Evolutionary conservation across 2,329 filamentous ascomycete genomes (phyloP).

Genomic region (Trichophaea hybrida): DNA sequence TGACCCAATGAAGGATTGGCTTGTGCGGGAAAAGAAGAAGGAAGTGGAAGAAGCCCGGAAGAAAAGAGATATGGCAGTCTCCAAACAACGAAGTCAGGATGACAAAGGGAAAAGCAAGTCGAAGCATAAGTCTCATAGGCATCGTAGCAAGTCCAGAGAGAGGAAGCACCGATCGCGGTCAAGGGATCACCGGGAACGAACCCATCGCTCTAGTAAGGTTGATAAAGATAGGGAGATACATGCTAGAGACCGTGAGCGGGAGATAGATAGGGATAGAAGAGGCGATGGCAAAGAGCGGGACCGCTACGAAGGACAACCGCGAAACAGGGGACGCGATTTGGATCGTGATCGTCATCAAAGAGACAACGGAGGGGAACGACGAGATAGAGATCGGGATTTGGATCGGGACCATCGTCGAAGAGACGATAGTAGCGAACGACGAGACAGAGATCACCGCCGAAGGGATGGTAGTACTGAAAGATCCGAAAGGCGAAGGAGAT

Average conservation of each 20-base stretch:
- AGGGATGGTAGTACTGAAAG: not conserved
- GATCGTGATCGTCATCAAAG: not conserved
- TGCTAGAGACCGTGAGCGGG: not conserved
- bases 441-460: not conserved
- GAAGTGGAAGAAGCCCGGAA: constrained; percentile 59
- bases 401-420: not conserved
- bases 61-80: constrained; percentile 37
- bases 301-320: too few species aligned
- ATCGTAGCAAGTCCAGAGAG: constrained; percentile 8
- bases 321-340: too few species aligned
- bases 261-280: too few species aligned
- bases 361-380: not conserved
- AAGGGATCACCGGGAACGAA: not conserved
- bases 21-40: constrained; percentile 82
- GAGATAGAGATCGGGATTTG: not conserved
- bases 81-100: constrained; percentile 28
- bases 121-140: constrained; percentile 14
- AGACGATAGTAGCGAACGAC: not conserved
- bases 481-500: not conserved
- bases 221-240: not conserved
- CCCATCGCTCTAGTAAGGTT: not conserved
- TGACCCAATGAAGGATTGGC: constrained; percentile 88
- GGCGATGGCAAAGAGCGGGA: too few species aligned
- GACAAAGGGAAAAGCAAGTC: constrained; percentile 15
- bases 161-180: not conserved